These are phyloP conservation scores for Zygosaccharomyces pseudobailii DNA, from an alignment of 1,139 yeast species.

Conservation along the genomic window DNA sequence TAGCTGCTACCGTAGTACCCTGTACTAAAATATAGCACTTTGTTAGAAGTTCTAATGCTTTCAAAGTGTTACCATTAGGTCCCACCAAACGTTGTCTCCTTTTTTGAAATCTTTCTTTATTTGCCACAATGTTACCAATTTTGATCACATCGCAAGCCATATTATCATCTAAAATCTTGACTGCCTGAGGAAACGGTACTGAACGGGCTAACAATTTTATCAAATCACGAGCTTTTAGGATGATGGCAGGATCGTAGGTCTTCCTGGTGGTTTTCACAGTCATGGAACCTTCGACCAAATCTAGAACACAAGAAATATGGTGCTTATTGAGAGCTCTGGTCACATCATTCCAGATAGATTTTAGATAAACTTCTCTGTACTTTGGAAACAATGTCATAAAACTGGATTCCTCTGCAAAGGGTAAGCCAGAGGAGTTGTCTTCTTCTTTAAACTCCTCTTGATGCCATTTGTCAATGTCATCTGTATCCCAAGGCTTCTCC, in stretches of 20 bases:
- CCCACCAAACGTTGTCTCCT: constrained; percentile 96
- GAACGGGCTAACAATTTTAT: constrained; percentile 91
- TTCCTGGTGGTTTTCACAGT: constrained; percentile 93
- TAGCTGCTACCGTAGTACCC: constrained; percentile 94
- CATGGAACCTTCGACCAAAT: constrained; percentile 96
- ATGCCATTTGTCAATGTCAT: constrained; percentile 91
- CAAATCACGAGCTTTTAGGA: constrained; percentile 89
- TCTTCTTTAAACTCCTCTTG: constrained; percentile 86
- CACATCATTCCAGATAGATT: constrained; percentile 91
- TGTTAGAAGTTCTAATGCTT: constrained; percentile 88
- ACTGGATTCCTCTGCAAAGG: constrained; percentile 91
- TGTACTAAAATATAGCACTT: constrained; percentile 93
- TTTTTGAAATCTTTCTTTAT: constrained; percentile 89
- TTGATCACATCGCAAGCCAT: constrained; percentile 94
- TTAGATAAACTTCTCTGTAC: constrained; percentile 86
- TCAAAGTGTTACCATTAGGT: constrained; percentile 93
- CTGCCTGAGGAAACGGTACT: constrained; percentile 96
- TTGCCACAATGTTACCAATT: constrained; percentile 83
- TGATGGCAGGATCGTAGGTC: constrained; percentile 91
- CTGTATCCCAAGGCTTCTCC: constrained; percentile 98
- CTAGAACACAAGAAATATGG: constrained; percentile 74
- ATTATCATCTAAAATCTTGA: constrained; percentile 85
- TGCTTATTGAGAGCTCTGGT: constrained; percentile 70
- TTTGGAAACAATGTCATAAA: constrained; percentile 95
- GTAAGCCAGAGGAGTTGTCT: constrained; percentile 77